A percentile compares a stretch with the other conserved stretches of the same genome.
phyloP scores from a whole-genome alignment of 108 stramenopile genomes.

The Fragilaria radians region DNA sequence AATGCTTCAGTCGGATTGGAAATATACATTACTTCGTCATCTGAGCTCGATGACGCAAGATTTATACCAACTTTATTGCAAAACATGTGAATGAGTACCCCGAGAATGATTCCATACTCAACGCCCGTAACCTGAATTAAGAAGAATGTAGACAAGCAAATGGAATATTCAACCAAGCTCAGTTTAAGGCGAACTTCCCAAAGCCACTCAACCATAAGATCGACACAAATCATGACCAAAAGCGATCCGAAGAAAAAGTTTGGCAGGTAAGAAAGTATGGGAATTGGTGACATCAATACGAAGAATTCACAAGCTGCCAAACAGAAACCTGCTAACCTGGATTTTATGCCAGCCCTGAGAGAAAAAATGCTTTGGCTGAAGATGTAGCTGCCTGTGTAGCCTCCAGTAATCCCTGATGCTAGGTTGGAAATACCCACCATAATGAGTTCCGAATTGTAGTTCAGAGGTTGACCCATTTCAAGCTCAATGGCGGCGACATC shows the following conservation, averaged over 20 bases:
- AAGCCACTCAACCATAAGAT: constrained; percentile 95
- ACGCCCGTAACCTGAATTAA: constrained; percentile 80
- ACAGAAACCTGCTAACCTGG: constrained; percentile 67
- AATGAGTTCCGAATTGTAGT: constrained; percentile 89
- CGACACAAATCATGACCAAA: constrained; percentile 85
- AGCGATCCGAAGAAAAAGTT: constrained; percentile 92
- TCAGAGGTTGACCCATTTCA: constrained; percentile 86
- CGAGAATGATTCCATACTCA: constrained; percentile 79
- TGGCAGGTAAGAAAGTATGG: constrained; percentile 81
- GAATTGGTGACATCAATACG: constrained; percentile 66
- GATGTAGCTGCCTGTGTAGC: constrained; percentile 87
- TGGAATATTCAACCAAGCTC: constrained; percentile 63
- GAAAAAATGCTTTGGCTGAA: constrained; percentile 97
- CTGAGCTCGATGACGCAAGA: too few relatives aligned
- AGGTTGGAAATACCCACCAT: constrained; percentile 92
- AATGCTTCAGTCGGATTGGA: too few relatives aligned
- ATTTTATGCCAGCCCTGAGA: constrained; percentile 81
- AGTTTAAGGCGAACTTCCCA: constrained; percentile 78
- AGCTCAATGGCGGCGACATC: constrained; percentile 98
- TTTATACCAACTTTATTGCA: constrained; percentile 37
- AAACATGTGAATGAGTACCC: constrained; percentile 47
- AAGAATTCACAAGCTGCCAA: constrained; percentile 54
- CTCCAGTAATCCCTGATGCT: constrained; percentile 81
- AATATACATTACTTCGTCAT: too few relatives aligned
- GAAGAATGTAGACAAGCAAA: constrained; percentile 78